Evolutionary conservation across 2,329 filamentous ascomycete genomes (phyloP).

Genomic region (Atkinsonella hypoxylon): DNA sequence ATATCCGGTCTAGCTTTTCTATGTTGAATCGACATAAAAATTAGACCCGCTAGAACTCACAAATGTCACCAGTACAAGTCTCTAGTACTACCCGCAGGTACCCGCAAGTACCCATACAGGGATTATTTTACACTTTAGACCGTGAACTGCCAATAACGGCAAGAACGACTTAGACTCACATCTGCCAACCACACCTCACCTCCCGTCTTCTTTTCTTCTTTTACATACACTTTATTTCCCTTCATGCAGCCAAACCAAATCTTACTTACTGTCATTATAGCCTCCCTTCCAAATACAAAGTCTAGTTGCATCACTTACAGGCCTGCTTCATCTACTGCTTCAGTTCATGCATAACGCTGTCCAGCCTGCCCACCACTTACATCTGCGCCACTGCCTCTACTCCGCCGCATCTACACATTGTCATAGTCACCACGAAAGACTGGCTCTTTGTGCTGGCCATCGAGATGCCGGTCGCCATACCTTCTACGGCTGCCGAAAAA

Average conservation of each 20-base stretch:
- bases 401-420: neutral
- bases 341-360: neutral
- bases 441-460: neutral
- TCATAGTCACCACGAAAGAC: neutral
- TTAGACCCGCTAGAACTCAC: too few species aligned
- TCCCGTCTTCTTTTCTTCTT: neutral
- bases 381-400: neutral
- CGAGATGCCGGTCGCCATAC: conserved; percentile 5
- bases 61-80: too few species aligned
- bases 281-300: too few species aligned
- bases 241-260: too few species aligned
- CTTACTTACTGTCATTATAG: too few species aligned
- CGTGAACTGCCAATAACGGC: neutral
- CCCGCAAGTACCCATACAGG: too few species aligned
- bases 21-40: too few species aligned
- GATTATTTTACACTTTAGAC: too few species aligned
- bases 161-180: neutral
- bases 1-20: too few species aligned
- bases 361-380: neutral
- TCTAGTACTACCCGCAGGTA: too few species aligned
- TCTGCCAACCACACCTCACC: neutral
- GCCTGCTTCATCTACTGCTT: neutral
- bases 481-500: neutral
- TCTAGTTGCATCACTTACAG: too few species aligned
- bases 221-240: too few species aligned